Percentiles rank a stretch among this genome's conserved stretches.
phyloP scores from a whole-genome alignment of 2,329 filamentous ascomycete genomes.

The Arthrobotrys conoides region DNA sequence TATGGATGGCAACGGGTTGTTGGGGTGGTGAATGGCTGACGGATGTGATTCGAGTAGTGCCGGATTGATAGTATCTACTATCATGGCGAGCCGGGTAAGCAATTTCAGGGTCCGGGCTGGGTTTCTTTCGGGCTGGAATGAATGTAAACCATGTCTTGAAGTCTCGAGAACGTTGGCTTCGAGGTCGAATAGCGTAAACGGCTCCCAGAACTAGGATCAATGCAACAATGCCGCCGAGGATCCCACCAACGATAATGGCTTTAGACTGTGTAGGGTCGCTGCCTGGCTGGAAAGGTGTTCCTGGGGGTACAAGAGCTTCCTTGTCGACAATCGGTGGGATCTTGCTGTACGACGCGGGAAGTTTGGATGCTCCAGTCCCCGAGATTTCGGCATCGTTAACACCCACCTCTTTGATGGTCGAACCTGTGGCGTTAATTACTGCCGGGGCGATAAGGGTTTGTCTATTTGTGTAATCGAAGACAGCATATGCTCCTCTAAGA shows the following conservation, averaged over 20 bases:
- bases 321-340: slow-evolving; percentile 27
- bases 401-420: slow-evolving; percentile 39
- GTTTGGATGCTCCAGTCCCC: slow-evolving; percentile 28
- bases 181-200: slow-evolving; percentile 51
- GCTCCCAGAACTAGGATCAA: slow-evolving; percentile 44
- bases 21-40: slow-evolving; percentile 31
- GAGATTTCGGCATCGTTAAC: slow-evolving; percentile 24
- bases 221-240: slow-evolving; percentile 45
- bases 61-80: slow-evolving; percentile 39
- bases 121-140: slow-evolving; percentile 18
- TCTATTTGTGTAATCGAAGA: slow-evolving; percentile 52
- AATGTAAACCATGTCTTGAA: slow-evolving; percentile 54
- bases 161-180: slow-evolving; percentile 47
- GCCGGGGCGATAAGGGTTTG: slow-evolving; percentile 52
- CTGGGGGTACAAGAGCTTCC: slow-evolving; percentile 31
- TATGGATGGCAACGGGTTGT: neutral
- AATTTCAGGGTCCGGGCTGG: slow-evolving; percentile 41
- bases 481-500: slow-evolving; percentile 47
- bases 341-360: slow-evolving; percentile 9
- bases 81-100: slow-evolving; percentile 43
- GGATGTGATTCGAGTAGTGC: slow-evolving; percentile 32
- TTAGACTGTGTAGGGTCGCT: slow-evolving; percentile 45
- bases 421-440: slow-evolving; percentile 47
- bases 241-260: slow-evolving; percentile 46
- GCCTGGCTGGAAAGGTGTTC: slow-evolving; percentile 40